Percentiles rank a stretch among this genome's conserved stretches.
These are phyloP conservation scores for Trypanosoma boissoni DNA, from an alignment of 208 protist genomes.

Conservation along the genomic window DNA sequence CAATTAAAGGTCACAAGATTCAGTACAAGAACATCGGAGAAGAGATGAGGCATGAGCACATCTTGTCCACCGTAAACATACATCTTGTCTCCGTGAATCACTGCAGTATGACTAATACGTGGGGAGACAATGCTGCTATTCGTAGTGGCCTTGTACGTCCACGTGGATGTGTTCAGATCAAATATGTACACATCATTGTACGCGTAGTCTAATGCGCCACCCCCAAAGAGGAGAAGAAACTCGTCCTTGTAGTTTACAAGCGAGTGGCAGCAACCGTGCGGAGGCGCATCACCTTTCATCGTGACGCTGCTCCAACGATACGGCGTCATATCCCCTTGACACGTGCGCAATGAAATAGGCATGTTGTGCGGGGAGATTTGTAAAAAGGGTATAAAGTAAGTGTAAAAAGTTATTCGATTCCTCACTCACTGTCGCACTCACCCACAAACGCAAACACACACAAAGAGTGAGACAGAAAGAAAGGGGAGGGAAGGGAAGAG, in stretches of 20 bases:
- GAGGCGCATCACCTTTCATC: slow-evolving; percentile 29
- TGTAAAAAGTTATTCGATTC: too few species aligned
- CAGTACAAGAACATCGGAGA: slow-evolving; percentile 69
- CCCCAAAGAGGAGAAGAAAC: slow-evolving; percentile 77
- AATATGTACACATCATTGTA: slow-evolving; percentile 57
- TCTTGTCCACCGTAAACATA: slow-evolving; percentile 84
- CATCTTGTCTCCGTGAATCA: slow-evolving; percentile 78
- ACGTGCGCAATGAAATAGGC: not conserved
- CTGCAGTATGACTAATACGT: slow-evolving; percentile 63
- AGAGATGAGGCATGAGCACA: slow-evolving; percentile 33
- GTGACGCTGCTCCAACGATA: slow-evolving; percentile 29
- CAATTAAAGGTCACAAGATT: slow-evolving; percentile 72
- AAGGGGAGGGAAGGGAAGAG: too few species aligned
- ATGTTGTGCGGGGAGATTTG: too few species aligned
- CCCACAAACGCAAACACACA: too few species aligned
- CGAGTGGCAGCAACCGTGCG: slow-evolving; percentile 70
- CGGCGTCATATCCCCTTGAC: slow-evolving; percentile 6
- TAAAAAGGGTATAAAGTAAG: too few species aligned
- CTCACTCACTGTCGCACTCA: too few species aligned
- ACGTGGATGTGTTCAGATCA: slow-evolving; percentile 43
- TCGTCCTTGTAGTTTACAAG: slow-evolving; percentile 69
- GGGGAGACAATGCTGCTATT: slow-evolving; percentile 45
- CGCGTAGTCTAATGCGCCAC: slow-evolving; percentile 41
- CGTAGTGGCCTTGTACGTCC: slow-evolving; percentile 31
- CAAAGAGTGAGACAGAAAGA: too few species aligned